Percentiles rank a stretch among this genome's conserved stretches.
These are phyloP conservation scores for Penicillium sp. DNA, from an alignment of 2,329 filamentous ascomycete species.

Conservation along the genomic window DNA sequence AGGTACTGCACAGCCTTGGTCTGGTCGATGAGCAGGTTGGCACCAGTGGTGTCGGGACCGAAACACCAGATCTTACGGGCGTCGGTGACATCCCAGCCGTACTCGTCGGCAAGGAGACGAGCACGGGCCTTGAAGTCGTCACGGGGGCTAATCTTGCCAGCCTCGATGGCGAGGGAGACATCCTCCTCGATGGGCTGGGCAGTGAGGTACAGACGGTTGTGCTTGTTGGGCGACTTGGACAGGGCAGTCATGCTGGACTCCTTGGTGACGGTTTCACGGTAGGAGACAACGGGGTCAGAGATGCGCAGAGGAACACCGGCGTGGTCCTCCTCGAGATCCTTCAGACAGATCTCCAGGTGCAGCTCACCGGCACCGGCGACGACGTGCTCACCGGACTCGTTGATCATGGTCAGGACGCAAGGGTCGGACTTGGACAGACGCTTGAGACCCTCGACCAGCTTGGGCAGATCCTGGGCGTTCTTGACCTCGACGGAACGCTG, in stretches of 20 bases:
- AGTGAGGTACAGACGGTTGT: constrained; percentile 98
- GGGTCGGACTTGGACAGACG: constrained; percentile 99
- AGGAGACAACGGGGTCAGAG: constrained; percentile 96
- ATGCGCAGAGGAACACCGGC: constrained; percentile 96
- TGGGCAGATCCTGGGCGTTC: constrained; percentile 99
- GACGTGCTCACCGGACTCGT: constrained; percentile 94
- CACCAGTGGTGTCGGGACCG: constrained; percentile 93
- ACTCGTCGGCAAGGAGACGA: constrained; percentile 91
- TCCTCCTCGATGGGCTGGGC: constrained; percentile 91
- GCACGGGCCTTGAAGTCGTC: constrained; percentile 99
- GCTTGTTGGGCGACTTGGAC: constrained; percentile 99
- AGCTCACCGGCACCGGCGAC: constrained; percentile 99
- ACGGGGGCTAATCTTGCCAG: constrained; percentile 86
- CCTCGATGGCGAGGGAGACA: constrained; percentile 83
- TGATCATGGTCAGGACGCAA: constrained; percentile 89
- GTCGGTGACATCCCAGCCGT: constrained; percentile 99
- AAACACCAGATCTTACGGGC: constrained; percentile 99
- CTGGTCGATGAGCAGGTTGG: constrained; percentile 99
- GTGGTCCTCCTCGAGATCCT: constrained; percentile 99
- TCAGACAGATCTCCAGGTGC: constrained; percentile 99
- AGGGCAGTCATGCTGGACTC: constrained; percentile 93
- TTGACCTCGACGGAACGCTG: constrained; percentile 99
- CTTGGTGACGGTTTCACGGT: constrained; percentile 88
- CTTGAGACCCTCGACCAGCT: constrained; percentile 99
- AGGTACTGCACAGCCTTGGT: constrained; percentile 99